Base-by-base conservation (phyloP, 352 stramenopile genomes). In the Phytopythium oedochilum region DNA sequence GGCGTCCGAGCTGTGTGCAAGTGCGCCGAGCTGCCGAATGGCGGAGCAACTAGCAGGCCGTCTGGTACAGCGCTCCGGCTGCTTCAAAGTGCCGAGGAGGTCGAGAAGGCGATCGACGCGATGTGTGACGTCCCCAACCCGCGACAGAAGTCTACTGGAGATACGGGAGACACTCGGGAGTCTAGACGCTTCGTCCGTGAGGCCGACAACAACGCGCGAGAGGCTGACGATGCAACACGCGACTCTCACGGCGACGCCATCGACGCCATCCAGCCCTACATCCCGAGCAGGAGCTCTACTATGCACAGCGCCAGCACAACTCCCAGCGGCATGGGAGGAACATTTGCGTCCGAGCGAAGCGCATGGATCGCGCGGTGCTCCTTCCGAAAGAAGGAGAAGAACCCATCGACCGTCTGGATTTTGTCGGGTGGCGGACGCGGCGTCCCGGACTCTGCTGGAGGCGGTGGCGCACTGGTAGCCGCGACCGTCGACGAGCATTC, bases 361-460 rank as follows among this genome's bases (percentile, higher is more conserved):
- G 75, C 75, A 15, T 89, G 78, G 78, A 79, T 89, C 39, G 61
- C 68, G 22, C 70, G 78, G 10, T 68, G 70, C 46, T 73, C 61
- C 28, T 86, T 66, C 45, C 74, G 74, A 23, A 87, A 87, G 57
- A 77, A 66, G 35, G 71, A 86, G 28, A 71, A 68, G 12, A 54
- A 57, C 22, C 57, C 71, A 31, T 73, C 78, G 5, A 72, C 54
- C 5, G 47, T 89, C 25, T 87, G 74, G 76, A 78, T 87, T 39
- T 70, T 88, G 63, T 82, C 74, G 8, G 64, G 67, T 46, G 70
- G 55, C 44, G 55, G 55, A 3, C 15, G 34, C 3, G 3, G 34
- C 3, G 3, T 20, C 17, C n/a, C 11, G 23, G 23, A 38, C 47
- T 4, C 29, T 22, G 14, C n/a, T 12, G 23, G 8, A 8, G 29